Base-by-base conservation (phyloP, 192 early-diverging fungal species). In the Lobosporangium transversale region DNA sequence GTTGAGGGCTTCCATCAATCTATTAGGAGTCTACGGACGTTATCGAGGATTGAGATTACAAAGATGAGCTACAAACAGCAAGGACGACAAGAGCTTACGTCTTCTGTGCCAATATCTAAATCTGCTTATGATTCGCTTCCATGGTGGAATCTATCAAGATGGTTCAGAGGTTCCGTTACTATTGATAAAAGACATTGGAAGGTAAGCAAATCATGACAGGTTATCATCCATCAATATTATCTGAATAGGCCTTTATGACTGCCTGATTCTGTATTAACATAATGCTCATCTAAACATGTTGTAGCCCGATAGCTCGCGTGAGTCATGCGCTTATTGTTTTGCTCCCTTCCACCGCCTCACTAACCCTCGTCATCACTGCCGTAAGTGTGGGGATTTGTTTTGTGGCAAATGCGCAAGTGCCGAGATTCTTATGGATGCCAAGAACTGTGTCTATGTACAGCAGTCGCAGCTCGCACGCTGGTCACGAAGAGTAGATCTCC, bases 41-140 rank as follows among this genome's bases (percentile, higher is more conserved):
- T 76, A 17, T 76, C 73, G 4, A 35, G 73, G 24, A 57, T 52
- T 18, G 73, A 76, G n/a, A 76, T 76, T 31, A 48, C 73, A n/a
- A 76, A 58, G 59, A 76, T 62, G 73, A 76, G 73, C 23, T 76
- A 76, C 32, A 76, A 76, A 47, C 73, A 76, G 30, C 73, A 76
- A 36, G 73, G 73, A 33, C 55, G 73, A 12, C 73, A 67, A 30
- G 64, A 66, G 24, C 26, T 76, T 44, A 67, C 58, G 0, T 66
- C 73, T 0, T 12, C 73, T 11, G 53, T 67, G 14, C 73, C 73
- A 11, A 76, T 76, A 31, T 62, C 73, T 15, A 76, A 76, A 48
- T 66, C 73, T 27, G 47, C 35, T 1, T 15, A 50, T n/a, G 73
- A 62, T 12, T 55, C 59, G 0, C 2, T 62, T 7, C 60, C 73